These are phyloP conservation scores for Ambrosiella cleistominuta DNA, from an alignment of 2,329 filamentous ascomycete genomes.

Conservation along the genomic window DNA sequence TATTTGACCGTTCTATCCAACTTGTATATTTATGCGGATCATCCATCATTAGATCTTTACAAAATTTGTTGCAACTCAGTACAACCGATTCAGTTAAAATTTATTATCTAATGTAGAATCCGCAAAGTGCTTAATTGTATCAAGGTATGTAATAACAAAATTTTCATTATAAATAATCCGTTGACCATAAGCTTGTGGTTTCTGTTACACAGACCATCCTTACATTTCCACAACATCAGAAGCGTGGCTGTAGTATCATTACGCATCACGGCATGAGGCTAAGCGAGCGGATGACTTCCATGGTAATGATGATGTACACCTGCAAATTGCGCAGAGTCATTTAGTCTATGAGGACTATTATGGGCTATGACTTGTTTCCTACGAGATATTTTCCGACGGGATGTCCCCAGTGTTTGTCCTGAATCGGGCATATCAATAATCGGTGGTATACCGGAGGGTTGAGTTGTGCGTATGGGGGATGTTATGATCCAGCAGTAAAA, in stretches of 20 bases:
- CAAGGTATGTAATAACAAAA: too few species aligned
- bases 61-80: too few species aligned
- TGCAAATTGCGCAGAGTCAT: neutral
- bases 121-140: too few species aligned
- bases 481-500: neutral
- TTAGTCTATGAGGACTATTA: too few species aligned
- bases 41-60: too few species aligned
- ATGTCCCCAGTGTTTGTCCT: neutral
- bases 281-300: neutral
- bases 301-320: neutral
- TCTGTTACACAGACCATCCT: neutral
- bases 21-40: too few species aligned
- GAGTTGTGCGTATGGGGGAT: neutral
- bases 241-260: neutral
- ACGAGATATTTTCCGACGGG: neutral
- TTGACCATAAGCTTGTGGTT: neutral
- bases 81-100: too few species aligned
- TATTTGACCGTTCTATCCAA: too few species aligned
- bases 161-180: neutral
- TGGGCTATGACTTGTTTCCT: neutral
- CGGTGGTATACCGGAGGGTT: neutral
- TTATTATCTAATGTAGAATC: too few species aligned
- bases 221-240: neutral
- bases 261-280: neutral
- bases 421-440: neutral